Percentiles rank a stretch among this genome's conserved stretches.
These are phyloP conservation scores for Chamaenerion angustifolium DNA, from an alignment of 345 rosid species.

Conservation along the genomic window DNA sequence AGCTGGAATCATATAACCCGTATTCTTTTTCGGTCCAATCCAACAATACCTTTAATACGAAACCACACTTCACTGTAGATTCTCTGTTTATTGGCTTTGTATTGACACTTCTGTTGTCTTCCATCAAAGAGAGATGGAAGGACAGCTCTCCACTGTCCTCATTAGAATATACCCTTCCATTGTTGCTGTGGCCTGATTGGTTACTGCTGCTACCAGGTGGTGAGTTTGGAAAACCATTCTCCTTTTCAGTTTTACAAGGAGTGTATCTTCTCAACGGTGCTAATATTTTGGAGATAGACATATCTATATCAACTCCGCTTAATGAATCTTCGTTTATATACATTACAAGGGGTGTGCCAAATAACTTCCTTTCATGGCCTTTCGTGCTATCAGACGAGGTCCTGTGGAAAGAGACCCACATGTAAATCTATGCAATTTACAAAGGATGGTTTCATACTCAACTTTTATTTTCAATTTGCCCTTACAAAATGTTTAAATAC, in stretches of 20 bases:
- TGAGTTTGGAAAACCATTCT: conserved; percentile 11
- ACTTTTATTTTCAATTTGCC: too few species aligned
- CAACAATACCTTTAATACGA: conserved; percentile 31
- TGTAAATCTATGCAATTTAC: too few species aligned
- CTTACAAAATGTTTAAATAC: too few species aligned
- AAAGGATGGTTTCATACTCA: too few species aligned
- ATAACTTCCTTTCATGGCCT: conserved; percentile 30
- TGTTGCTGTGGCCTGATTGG: conserved; percentile 14
- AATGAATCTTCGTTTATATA: conserved; percentile 34
- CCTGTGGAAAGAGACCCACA: conserved; percentile 18
- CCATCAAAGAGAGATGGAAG: conserved; percentile 31
- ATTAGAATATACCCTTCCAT: conserved; percentile 21
- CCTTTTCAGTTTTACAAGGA: conserved; percentile 36
- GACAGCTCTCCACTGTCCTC: conserved; percentile 20
- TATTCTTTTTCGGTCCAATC: conserved; percentile 61
- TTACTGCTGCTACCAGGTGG: conserved; percentile 24
- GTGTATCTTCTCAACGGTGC: conserved; percentile 51
- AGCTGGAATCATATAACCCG: conserved; percentile 54
- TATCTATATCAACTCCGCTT: conserved; percentile 49
- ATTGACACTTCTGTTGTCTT: conserved; percentile 14
- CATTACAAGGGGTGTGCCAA: conserved; percentile 66
- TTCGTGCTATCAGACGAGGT: conserved; percentile 21
- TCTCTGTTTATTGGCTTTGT: conserved; percentile 36
- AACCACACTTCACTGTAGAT: conserved; percentile 31
- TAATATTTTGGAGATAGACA: conserved; percentile 33